Evolutionary conservation across 345 rosid species (phyloP), one percentile per base, ranked within the genome.

Genomic region (Anastatica hierochuntica): DNA sequence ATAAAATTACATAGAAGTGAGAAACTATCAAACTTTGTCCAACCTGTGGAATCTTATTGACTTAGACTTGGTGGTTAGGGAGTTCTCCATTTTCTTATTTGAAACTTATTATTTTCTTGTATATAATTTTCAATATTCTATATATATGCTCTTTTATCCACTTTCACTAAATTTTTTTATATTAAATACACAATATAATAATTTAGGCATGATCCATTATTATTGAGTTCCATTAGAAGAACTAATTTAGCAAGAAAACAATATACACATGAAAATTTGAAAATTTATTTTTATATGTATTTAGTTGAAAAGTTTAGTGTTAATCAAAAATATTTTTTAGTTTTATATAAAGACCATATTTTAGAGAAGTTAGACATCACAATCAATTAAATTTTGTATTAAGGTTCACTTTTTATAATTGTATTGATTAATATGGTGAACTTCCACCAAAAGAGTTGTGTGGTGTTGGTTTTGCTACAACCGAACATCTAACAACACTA

Each of bases 31-130:
- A 49, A 49, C 44, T 33, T 64, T 56, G 33, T 34, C 69, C 52
- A 64, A 64, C 58, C 56, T 50, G 37, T 66, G 72, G 17, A 33
- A 44, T 53, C 57, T 47, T 46, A 53, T 67, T 53, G 67, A 53
- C 62, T 46, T 46, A 38, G 43, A 26, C 62, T 40, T 45, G 67
- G 66, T 60, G 19, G 67, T 60, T 67, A 41, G 62, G 67, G 31
- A 67, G 56, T 47, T 60, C 46, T 53, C 46, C 62, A 53, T 39
- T 46, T 53, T 31, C 46, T 23, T 59, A 10, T 44, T 18, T 48
- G 3, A n/a, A 16, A 9, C 20, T 36, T 44, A 10, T 31, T 60
- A 20, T 53, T 52, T 31, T 37, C 12, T 38, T 36, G 5, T 36
- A 31, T 56, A 38, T 19, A 39, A 4, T 10, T 45, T 10, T n/a